phyloP scores from a whole-genome alignment of 1,284 basidiomycete species.

The Retiboletus flavoniger region DNA sequence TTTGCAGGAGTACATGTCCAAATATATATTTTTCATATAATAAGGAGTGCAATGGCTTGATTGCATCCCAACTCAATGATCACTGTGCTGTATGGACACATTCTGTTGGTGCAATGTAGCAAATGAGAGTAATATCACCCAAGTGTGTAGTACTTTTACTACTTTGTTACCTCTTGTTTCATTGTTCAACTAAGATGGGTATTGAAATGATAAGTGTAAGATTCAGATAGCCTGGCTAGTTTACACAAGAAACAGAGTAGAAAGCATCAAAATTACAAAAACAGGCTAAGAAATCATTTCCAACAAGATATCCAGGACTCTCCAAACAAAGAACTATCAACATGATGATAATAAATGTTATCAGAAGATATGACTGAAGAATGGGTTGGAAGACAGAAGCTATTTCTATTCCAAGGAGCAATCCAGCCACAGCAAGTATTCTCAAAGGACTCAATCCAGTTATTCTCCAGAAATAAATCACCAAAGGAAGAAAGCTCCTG shows the following conservation, averaged over 20 bases:
- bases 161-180: too few species aligned
- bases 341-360: neutral
- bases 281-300: neutral
- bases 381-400: neutral
- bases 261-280: neutral
- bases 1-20: too few species aligned
- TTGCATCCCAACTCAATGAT: too few species aligned
- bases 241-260: neutral
- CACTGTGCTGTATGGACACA: too few species aligned
- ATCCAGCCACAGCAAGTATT: neutral
- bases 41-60: too few species aligned
- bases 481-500: neutral
- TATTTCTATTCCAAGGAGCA: neutral
- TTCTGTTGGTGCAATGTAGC: too few species aligned
- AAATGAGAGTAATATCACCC: too few species aligned
- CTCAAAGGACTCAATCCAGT: neutral
- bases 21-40: too few species aligned
- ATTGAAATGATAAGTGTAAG: too few species aligned
- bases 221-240: too few species aligned
- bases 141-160: too few species aligned
- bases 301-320: neutral
- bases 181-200: too few species aligned
- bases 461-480: neutral
- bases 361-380: neutral
- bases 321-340: neutral